phyloP scores from a whole-genome alignment of 2,329 filamentous ascomycete genomes.

The Aspergillus sp. region DNA sequence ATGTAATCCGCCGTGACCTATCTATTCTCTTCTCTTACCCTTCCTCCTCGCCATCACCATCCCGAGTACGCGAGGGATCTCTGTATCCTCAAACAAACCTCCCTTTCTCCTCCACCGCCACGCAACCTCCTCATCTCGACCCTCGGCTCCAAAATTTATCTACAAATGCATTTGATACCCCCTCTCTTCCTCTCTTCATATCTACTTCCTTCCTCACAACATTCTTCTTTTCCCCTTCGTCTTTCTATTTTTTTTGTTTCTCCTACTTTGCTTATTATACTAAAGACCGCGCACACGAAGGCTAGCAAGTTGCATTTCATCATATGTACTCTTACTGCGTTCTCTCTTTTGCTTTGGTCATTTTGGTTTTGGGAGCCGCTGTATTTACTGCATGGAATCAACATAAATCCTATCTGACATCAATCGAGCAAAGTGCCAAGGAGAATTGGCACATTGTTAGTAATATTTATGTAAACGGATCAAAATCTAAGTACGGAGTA shows the following conservation, averaged over 20 bases:
- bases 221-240: conserved; percentile 1
- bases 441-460: neutral
- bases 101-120: neutral
- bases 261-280: neutral
- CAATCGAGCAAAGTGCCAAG: neutral
- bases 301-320: neutral
- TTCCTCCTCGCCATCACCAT: conserved; percentile 5
- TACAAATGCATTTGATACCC: conserved; percentile 40
- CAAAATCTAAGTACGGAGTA: neutral
- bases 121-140: neutral
- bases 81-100: neutral
- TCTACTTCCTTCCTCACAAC: conserved; percentile 1
- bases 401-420: neutral
- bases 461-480: neutral
- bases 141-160: neutral
- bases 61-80: neutral
- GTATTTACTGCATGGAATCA: neutral
- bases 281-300: neutral
- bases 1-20: conserved; percentile 20
- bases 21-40: neutral
- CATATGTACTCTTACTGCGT: neutral
- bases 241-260: no score
- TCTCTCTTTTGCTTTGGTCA: neutral
- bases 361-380: neutral
- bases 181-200: conserved; percentile 9